These are phyloP conservation scores for Microascus cirrosus DNA, from an alignment of 2,329 filamentous ascomycete genomes.

Conservation along the genomic window DNA sequence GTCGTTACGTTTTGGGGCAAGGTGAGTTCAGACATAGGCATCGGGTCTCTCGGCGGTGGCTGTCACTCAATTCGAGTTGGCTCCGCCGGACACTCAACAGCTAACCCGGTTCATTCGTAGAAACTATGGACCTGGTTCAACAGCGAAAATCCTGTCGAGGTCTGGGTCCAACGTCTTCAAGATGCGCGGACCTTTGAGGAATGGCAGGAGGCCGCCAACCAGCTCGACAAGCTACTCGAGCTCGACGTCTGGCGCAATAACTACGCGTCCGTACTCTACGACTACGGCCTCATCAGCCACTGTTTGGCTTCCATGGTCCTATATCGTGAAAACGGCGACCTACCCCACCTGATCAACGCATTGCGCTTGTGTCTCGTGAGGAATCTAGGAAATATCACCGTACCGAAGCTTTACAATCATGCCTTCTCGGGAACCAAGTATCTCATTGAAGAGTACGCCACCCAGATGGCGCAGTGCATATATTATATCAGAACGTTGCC, in stretches of 20 bases:
- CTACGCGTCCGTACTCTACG: constrained; percentile 69
- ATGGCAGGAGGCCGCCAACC: constrained; percentile 75
- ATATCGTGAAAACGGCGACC: constrained; percentile 59
- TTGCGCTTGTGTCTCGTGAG: constrained; percentile 69
- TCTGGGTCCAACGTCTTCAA: constrained; percentile 54
- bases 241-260: constrained; percentile 81
- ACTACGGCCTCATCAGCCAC: constrained; percentile 73
- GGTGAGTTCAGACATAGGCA: constrained; percentile 24
- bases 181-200: constrained; percentile 66
- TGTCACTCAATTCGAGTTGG: not conserved
- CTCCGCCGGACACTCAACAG: not conserved
- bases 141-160: constrained; percentile 50
- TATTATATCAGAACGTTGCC: constrained; percentile 62
- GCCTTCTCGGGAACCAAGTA: constrained; percentile 84
- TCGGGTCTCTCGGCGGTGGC: not conserved
- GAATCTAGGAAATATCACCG: constrained; percentile 79
- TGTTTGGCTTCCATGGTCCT: constrained; percentile 60
- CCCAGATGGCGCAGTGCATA: constrained; percentile 70
- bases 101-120: not conserved
- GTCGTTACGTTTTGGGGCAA: constrained; percentile 52
- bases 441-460: constrained; percentile 83
- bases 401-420: constrained; percentile 69
- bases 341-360: constrained; percentile 65
- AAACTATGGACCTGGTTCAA: constrained; percentile 41
- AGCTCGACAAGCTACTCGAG: constrained; percentile 71